Conservation (phyloP, 306 rosid genomes). For the Glycyrrhiza uralensis region DNA sequence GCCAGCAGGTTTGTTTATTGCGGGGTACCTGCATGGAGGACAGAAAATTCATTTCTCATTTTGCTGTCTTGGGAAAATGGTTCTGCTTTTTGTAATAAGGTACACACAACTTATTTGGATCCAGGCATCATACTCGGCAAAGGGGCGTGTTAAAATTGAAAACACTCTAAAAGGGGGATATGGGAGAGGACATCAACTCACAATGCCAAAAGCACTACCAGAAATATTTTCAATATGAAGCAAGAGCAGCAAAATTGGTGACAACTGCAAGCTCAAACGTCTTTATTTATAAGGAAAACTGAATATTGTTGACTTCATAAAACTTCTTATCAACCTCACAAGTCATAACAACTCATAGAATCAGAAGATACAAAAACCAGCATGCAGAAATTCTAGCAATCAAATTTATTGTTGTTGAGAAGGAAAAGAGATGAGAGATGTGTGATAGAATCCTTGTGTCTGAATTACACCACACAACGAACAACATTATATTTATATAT, state of each 20-base stretch:
- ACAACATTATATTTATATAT: neutral
- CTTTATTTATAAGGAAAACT: conserved; percentile 1
- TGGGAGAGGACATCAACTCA: neutral
- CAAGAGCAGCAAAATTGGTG: conserved; percentile 1
- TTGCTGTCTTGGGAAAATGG: neutral
- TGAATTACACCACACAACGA: neutral
- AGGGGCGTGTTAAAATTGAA: neutral
- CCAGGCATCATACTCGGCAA: neutral
- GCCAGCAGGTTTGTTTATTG: conserved; percentile 98
- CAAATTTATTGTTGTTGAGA: neutral
- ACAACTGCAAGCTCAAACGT: neutral
- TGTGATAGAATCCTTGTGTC: neutral
- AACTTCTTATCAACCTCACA: conserved; percentile 10
- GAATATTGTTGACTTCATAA: neutral
- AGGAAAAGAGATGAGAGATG: neutral
- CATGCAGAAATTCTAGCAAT: neutral
- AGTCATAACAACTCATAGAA: neutral
- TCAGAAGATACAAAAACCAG: neutral
- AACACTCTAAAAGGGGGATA: neutral
- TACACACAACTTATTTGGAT: neutral
- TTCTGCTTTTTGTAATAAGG: neutral
- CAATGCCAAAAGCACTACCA: neutral
- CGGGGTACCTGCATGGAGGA: conserved; percentile 86
- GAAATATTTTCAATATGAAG: neutral
- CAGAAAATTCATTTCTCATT: neutral